Conservation (phyloP, 352 stramenopile species). For the Peronospora destructor region DNA sequence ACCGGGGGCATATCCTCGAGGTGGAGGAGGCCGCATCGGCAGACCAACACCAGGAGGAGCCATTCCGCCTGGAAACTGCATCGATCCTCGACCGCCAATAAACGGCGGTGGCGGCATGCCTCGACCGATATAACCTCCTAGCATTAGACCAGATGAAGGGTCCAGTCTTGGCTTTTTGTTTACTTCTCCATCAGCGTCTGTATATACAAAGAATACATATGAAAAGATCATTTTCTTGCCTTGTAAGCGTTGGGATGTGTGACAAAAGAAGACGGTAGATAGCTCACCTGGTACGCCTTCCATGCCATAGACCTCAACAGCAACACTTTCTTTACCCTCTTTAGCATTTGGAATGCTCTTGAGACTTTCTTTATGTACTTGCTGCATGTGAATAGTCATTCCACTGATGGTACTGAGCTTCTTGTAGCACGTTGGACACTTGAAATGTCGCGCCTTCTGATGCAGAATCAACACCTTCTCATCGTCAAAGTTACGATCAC, state of each 20-base stretch:
- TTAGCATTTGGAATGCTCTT: constrained; percentile 82
- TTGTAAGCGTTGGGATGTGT: constrained; percentile 2
- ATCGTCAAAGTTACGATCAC: constrained; percentile 87
- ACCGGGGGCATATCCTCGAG: constrained; percentile 1
- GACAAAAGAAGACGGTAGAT: background rate
- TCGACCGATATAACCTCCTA: constrained; percentile 38
- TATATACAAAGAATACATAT: constrained; percentile 2
- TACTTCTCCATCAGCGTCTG: constrained; percentile 16
- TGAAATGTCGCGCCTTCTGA: constrained; percentile 91
- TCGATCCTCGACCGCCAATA: constrained; percentile 30
- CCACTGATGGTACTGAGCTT: constrained; percentile 86
- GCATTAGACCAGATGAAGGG: constrained; percentile 15
- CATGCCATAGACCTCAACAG: constrained; percentile 88
- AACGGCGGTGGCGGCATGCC: constrained; percentile 46
- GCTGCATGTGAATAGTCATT: constrained; percentile 84
- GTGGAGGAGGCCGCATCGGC: constrained; percentile 43
- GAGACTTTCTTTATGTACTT: constrained; percentile 86
- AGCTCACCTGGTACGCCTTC: constrained; percentile 65
- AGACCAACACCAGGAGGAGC: constrained; percentile 33
- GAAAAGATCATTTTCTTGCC: background rate
- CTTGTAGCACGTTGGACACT: constrained; percentile 88
- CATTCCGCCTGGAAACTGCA: constrained; percentile 36
- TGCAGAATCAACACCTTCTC: constrained; percentile 90
- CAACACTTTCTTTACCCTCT: constrained; percentile 62
- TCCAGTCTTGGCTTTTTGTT: constrained; percentile 51